Base-by-base conservation (phyloP, 116 monocot species). In the Thalassia testudinum region DNA sequence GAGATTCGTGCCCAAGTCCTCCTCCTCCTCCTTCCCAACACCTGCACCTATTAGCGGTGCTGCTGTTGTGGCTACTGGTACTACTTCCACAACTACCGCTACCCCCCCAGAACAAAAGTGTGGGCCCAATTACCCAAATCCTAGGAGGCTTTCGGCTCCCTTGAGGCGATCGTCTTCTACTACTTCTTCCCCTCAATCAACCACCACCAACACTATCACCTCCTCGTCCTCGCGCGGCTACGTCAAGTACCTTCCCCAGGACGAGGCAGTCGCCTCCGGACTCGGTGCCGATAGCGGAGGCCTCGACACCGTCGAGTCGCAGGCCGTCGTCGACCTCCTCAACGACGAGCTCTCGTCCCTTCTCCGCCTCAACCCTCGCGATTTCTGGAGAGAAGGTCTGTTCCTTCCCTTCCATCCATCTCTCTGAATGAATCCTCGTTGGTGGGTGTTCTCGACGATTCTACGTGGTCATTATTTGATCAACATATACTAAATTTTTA, bases 261-360 rank as follows among this genome's bases (percentile, higher is more conserved):
- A 93, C 30, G 93, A 93, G 87, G 93, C 87, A 0, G 69, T 93
- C 21, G 93, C 87, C 1, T 78, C 84, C 11, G 93, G 93, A 2
- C 58, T 93, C 50, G 75, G 87, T 6, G 76, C 69, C 12, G 82
- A 79, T 5, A 64, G 64, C 7, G 91, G 79, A 0, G 93, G 93
- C 14, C 47, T 81, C 57, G 84, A 93, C 52, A 73, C 87, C 16
- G 58, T 73, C 12, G 93, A 93, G 63, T 87, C 93, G 20, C 93
- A 93, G 75, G 37, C 57, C 1, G 81, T 78, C 22, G 87, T 93
- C 21, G 87, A 93, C 54, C 26, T 78, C 12, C 80, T 93, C 53
- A 93, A 93, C 48, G 80, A 78, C 0, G 66, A 72, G 58, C 66
- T 93, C 7, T 70, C 83, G 21, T 28, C 34, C 37, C 57, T 93